Base-by-base conservation (phyloP, 805 yeast species). In the Zygotorulaspora danielsina region DNA sequence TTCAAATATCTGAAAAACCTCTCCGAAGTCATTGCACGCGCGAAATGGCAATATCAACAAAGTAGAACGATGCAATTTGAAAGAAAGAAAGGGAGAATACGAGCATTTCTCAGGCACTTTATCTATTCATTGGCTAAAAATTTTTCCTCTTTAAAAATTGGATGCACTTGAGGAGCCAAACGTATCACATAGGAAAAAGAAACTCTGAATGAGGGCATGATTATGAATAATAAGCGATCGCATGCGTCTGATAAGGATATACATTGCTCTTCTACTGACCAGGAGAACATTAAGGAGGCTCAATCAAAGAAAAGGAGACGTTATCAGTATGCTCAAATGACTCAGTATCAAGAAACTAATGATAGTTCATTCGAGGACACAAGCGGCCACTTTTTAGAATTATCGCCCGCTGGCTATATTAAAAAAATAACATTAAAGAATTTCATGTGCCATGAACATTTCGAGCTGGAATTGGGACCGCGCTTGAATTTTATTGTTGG, bases 381-480 rank as follows among this genome's bases (percentile, higher is more conserved):
- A 6, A 38, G 32, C 18, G 43, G 17, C 15, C 33, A 16, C 12
- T 6, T 21, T 6, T 20, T 25, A 7, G 53, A 50, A 13, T 44
- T 37, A 18, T 38, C 50, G 6, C 57, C 57, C 1, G 49, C 93
- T 1, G 97, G 96, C 8, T 77, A 78, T 29, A 80, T 89, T 29
- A 74, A 75, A 50, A 69, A 69, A 30, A 72, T 89, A 2, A 70
- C 70, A 17, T 64, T 89, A 30, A 71, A 73, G 44, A 86, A 87
- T 64, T 87, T 87, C 59, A 87, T 87, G 96, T 87, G 95, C 49
- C 98, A 93, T 57, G 81, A 78, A 33, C 76, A 84, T 39, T 85
- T 93, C 53, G 79, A 78, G 40, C 64, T 93, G 6, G 74, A 72
- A 3, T 71, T 89, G 21, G 93, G 93, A 1, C 88, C 90, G 0